Conservation (phyloP, 1,284 basidiomycete genomes). For the Trichosporon sp. region DNA sequence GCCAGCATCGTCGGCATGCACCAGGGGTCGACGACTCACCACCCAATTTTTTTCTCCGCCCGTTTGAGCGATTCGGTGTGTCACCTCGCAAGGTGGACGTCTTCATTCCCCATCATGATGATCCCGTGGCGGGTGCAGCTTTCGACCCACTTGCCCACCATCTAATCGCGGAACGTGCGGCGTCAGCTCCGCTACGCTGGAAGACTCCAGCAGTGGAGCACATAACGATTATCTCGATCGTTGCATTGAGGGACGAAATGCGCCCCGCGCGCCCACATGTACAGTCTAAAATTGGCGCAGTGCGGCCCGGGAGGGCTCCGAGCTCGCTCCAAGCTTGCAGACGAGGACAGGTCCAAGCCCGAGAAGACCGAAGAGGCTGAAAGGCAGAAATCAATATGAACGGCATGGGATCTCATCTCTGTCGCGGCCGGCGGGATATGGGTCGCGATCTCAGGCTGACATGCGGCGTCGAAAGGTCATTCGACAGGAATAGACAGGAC, state of each 20-base stretch:
- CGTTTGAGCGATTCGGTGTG: background rate
- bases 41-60: background rate
- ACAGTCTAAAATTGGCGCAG: background rate
- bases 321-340: background rate
- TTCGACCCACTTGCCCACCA: background rate
- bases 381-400: background rate
- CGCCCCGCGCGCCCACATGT: background rate
- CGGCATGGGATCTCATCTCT: background rate
- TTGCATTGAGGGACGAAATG: background rate
- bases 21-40: background rate
- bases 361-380: conserved; percentile 3
- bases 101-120: background rate
- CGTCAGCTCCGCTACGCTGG: background rate
- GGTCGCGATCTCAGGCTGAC: background rate
- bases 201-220: too few relatives aligned
- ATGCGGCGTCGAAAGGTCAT: background rate
- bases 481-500: background rate
- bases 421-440: background rate
- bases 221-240: background rate
- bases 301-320: background rate
- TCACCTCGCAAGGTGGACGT: background rate
- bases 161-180: background rate
- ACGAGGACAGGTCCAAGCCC: too few relatives aligned
- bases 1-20: background rate
- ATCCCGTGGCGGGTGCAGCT: background rate